Evolutionary conservation across 345 rosid species (phyloP).

Genomic region (Sapria himalayana): DNA sequence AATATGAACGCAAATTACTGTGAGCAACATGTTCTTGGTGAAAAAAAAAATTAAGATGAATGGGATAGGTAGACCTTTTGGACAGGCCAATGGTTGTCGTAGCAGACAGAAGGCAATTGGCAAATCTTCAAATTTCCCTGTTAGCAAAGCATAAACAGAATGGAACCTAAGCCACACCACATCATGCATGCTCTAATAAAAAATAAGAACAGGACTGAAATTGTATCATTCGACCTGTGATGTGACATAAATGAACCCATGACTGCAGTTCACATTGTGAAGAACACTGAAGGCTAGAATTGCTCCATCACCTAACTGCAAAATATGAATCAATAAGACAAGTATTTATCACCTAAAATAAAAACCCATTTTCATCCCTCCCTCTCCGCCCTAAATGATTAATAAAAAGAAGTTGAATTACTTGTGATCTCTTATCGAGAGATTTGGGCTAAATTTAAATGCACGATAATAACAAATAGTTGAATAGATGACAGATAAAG

Average conservation of each 20-base stretch:
- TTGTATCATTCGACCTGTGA: constrained; percentile 38
- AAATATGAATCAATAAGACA: constrained; percentile 9
- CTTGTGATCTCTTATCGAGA: too few relatives aligned
- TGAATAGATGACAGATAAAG: too few relatives aligned
- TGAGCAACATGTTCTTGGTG: background rate
- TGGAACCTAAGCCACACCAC: constrained; percentile 3
- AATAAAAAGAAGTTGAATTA: too few relatives aligned
- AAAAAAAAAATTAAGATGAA: background rate
- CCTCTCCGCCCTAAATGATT: too few relatives aligned
- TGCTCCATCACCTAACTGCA: constrained; percentile 87
- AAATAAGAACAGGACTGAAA: constrained; percentile 6
- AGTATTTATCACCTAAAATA: too few relatives aligned
- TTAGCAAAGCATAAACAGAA: constrained; percentile 11
- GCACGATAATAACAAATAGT: too few relatives aligned
- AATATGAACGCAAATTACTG: constrained; percentile 7
- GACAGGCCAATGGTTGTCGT: constrained; percentile 95
- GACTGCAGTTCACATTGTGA: constrained; percentile 92
- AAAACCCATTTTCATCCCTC: too few relatives aligned
- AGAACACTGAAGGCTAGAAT: constrained; percentile 93
- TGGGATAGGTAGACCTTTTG: constrained; percentile 35
- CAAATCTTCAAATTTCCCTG: constrained; percentile 91
- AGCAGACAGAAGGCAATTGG: constrained; percentile 58
- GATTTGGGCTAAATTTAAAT: too few relatives aligned
- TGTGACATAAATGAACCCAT: constrained; percentile 83
- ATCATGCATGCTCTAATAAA: constrained; percentile 7